phyloP scores from a whole-genome alignment of 2,329 filamentous ascomycete genomes.

The Fusarium torulosum region DNA sequence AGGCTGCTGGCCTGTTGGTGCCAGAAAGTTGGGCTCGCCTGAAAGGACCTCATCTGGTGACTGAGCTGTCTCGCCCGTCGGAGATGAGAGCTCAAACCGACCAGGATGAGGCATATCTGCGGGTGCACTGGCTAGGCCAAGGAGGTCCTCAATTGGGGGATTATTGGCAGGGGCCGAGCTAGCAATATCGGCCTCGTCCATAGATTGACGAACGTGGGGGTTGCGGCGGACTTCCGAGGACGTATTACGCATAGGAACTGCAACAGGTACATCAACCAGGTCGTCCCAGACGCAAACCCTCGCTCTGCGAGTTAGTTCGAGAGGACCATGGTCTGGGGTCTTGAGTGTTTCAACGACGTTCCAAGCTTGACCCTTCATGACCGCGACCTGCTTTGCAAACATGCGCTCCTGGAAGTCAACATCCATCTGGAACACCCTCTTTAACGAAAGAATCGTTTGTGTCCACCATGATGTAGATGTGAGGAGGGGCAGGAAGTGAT shows the following conservation, averaged over 20 bases:
- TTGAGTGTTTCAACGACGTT: slow-evolving; percentile 99
- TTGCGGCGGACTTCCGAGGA: slow-evolving; percentile 86
- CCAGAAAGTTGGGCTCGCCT: slow-evolving; percentile 40
- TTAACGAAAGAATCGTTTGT: slow-evolving; percentile 88
- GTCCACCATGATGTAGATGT: slow-evolving; percentile 98
- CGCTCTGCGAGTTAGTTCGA: slow-evolving; percentile 90
- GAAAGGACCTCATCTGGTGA: slow-evolving; percentile 54
- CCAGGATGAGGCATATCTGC: slow-evolving; percentile 79
- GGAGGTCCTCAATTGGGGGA: slow-evolving; percentile 71
- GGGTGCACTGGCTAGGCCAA: slow-evolving; percentile 73
- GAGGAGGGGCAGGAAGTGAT: slow-evolving; percentile 94
- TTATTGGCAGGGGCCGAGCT: slow-evolving; percentile 52
- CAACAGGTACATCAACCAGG: slow-evolving; percentile 93
- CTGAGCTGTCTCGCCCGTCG: slow-evolving; percentile 56
- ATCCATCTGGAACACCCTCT: slow-evolving; percentile 90
- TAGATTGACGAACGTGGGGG: slow-evolving; percentile 61
- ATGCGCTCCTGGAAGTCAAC: slow-evolving; percentile 98
- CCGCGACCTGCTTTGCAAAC: slow-evolving; percentile 98
- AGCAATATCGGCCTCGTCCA: slow-evolving; percentile 91
- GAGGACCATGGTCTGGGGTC: slow-evolving; percentile 87
- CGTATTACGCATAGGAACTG: slow-evolving; percentile 87
- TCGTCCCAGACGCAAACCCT: slow-evolving; percentile 99
- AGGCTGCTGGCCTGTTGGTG: slow-evolving; percentile 33
- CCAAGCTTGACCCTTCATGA: slow-evolving; percentile 99
- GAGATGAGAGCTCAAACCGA: slow-evolving; percentile 74